These are phyloP conservation scores for Asterionellopsis glacialis DNA, from an alignment of 108 stramenopile species.

Conservation along the genomic window DNA sequence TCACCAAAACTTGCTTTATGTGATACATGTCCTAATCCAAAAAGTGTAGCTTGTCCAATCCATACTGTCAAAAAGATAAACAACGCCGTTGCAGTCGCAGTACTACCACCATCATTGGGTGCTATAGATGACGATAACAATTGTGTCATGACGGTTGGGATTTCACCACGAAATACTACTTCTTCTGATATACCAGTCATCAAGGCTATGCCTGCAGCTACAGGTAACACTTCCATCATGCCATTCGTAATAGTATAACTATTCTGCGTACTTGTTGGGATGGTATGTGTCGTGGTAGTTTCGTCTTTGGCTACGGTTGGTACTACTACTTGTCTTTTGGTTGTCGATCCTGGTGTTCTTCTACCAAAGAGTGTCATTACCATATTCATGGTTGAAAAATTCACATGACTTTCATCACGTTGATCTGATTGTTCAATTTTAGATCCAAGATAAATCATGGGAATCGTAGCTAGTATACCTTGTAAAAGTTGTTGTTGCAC, in stretches of 20 bases:
- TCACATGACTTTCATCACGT: conserved; percentile 23
- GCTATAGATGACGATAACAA: conserved; percentile 21
- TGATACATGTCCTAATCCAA: conserved; percentile 41
- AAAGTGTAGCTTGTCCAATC: conserved; percentile 38
- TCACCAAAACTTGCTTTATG: conserved; percentile 21
- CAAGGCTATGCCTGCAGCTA: conserved; percentile 19
- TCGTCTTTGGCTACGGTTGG: not conserved
- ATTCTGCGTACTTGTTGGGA: not conserved
- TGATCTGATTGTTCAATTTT: conserved; percentile 26
- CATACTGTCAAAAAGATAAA: conserved; percentile 13
- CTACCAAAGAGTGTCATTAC: conserved; percentile 55
- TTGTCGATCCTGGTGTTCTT: conserved; percentile 10
- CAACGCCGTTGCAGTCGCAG: too few species aligned
- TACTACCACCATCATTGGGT: too few species aligned
- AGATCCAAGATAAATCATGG: conserved; percentile 34
- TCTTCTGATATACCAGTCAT: conserved; percentile 46
- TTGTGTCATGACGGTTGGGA: conserved; percentile 24
- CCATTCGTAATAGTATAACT: not conserved
- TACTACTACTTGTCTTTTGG: not conserved
- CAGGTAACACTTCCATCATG: conserved; percentile 10
- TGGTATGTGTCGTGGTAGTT: conserved; percentile 7
- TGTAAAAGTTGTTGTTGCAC: conserved; percentile 14
- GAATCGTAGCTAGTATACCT: conserved; percentile 40
- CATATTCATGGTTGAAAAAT: conserved; percentile 47
- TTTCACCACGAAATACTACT: conserved; percentile 41